Evolutionary conservation across 371 early-diverging fungal genomes (phyloP).

Genomic region (Actinomortierella wolfii): DNA sequence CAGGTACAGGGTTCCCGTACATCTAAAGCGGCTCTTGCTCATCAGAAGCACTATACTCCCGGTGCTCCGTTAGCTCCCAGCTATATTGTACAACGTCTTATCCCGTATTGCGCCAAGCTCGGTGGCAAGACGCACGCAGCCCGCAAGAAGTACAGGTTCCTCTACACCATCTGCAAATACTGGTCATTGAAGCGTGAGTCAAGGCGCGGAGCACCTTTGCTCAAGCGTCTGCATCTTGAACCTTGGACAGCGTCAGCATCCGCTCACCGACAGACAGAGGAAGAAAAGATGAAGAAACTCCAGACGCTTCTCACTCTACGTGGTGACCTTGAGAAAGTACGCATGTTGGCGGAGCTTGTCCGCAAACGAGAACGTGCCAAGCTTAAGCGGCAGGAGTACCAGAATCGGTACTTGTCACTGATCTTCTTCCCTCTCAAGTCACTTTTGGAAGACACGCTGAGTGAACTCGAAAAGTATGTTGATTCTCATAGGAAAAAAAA

Average conservation of each 20-base stretch:
- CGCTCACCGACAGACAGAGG: constrained; percentile 79
- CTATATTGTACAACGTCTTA: constrained; percentile 66
- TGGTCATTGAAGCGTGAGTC: constrained; percentile 93
- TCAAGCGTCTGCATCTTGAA: constrained; percentile 95
- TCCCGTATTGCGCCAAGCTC: constrained; percentile 54
- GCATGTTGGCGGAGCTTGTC: constrained; percentile 85
- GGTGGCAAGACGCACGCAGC: constrained; percentile 49
- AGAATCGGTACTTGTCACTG: constrained; percentile 70
- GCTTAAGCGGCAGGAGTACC: constrained; percentile 55
- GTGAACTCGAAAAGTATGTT: constrained; percentile 68
- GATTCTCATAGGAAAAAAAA: no score
- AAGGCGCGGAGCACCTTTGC: constrained; percentile 87
- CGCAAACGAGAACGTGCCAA: constrained; percentile 88
- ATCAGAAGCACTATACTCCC: constrained; percentile 60
- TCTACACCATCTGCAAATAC: constrained; percentile 78
- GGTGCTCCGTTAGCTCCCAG: constrained; percentile 73
- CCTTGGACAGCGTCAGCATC: constrained; percentile 95
- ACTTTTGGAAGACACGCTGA: constrained; percentile 63
- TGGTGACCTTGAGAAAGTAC: constrained; percentile 86
- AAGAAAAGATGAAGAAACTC: constrained; percentile 61
- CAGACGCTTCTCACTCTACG: constrained; percentile 61
- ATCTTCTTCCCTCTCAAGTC: constrained; percentile 76
- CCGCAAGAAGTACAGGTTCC: constrained; percentile 59
- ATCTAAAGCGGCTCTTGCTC: constrained; percentile 65
- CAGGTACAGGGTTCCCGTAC: constrained; percentile 46